A percentile compares a stretch with the other conserved stretches of the same genome.
Evolutionary conservation across 2,329 filamentous ascomycete species (phyloP).

Genomic region (Pseudogymnoascus sp.): DNA sequence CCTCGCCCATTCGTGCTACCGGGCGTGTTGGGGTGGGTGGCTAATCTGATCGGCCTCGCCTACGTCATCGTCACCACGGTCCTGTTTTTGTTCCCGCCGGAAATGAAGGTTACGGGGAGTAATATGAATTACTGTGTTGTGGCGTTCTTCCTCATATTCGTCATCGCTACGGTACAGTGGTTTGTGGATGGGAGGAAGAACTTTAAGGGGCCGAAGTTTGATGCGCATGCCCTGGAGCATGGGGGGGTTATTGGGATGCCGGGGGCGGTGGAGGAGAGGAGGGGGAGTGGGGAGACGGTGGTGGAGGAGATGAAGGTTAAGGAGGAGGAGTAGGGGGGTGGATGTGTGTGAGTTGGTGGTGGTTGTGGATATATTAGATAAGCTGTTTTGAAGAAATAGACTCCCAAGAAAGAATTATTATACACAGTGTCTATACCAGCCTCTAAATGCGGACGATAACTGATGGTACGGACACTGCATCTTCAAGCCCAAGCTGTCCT

Average conservation of each 20-base stretch:
- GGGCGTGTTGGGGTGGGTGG: constrained; percentile 46
- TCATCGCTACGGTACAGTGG: constrained; percentile 43
- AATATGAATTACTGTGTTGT: constrained; percentile 43
- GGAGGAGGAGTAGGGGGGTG: constrained; percentile 2
- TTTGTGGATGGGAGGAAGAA: constrained; percentile 52
- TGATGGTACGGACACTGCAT: too few relatives aligned
- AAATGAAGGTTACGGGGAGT: constrained; percentile 44
- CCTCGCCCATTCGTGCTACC: constrained; percentile 48
- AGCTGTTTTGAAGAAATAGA: background rate
- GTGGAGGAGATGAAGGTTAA: constrained; percentile 9
- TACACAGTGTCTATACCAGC: too few relatives aligned
- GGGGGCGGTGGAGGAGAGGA: background rate
- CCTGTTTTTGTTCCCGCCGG: constrained; percentile 55
- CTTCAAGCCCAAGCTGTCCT: too few relatives aligned
- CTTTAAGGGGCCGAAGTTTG: constrained; percentile 36
- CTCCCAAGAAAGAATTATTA: too few relatives aligned
- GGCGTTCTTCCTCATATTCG: constrained; percentile 35
- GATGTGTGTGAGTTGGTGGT: constrained; percentile 9
- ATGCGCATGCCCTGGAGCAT: constrained; percentile 28
- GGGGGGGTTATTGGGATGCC: constrained; percentile 20
- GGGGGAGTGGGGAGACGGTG: background rate
- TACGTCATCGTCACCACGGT: constrained; percentile 53
- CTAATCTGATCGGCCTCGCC: constrained; percentile 45
- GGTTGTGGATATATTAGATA: too few relatives aligned
- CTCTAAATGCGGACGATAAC: too few relatives aligned